These are phyloP conservation scores for Evansstolkia leycettana DNA, from an alignment of 495 filamentous ascomycete genomes.

Conservation along the genomic window DNA sequence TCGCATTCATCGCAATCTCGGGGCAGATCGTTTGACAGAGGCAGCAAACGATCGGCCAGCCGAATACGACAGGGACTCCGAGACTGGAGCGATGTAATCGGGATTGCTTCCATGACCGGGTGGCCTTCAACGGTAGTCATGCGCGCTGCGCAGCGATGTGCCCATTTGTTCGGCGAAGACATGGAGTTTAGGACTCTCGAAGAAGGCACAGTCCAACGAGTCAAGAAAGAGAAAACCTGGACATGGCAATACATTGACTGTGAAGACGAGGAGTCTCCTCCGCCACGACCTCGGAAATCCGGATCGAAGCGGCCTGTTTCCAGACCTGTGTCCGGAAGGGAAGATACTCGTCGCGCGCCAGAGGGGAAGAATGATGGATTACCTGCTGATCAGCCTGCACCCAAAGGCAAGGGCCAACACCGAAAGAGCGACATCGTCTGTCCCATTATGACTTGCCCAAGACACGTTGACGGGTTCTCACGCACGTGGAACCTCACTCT, in stretches of 20 bases:
- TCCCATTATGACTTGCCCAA: slow-evolving; percentile 16
- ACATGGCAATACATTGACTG: slow-evolving; percentile 21
- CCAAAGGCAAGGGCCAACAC: slow-evolving; percentile 17
- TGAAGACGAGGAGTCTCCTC: slow-evolving; percentile 13
- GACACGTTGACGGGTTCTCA: slow-evolving; percentile 22
- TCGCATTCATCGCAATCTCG: slow-evolving; percentile 9
- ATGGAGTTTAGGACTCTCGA: slow-evolving; percentile 46
- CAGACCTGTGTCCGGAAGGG: not conserved
- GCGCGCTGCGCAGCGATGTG: slow-evolving; percentile 56
- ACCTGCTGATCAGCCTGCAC: not conserved
- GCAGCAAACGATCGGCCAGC: slow-evolving; percentile 4
- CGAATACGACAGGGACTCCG: slow-evolving; percentile 32
- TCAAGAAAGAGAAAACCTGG: slow-evolving; percentile 7
- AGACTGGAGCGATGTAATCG: slow-evolving; percentile 74
- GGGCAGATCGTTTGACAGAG: slow-evolving; percentile 6
- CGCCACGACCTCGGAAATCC: slow-evolving; percentile 2
- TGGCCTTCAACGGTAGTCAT: slow-evolving; percentile 49
- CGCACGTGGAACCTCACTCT: slow-evolving; percentile 29
- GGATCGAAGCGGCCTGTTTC: not conserved
- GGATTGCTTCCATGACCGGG: slow-evolving; percentile 57
- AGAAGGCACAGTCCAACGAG: slow-evolving; percentile 24
- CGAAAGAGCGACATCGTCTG: slow-evolving; percentile 21
- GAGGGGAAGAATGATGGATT: not conserved
- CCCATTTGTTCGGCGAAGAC: slow-evolving; percentile 53
- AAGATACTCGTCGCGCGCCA: not conserved